These are phyloP conservation scores for Boletus rufocinnamomeus DNA, from an alignment of 768 basidiomycete genomes.

Conservation along the genomic window DNA sequence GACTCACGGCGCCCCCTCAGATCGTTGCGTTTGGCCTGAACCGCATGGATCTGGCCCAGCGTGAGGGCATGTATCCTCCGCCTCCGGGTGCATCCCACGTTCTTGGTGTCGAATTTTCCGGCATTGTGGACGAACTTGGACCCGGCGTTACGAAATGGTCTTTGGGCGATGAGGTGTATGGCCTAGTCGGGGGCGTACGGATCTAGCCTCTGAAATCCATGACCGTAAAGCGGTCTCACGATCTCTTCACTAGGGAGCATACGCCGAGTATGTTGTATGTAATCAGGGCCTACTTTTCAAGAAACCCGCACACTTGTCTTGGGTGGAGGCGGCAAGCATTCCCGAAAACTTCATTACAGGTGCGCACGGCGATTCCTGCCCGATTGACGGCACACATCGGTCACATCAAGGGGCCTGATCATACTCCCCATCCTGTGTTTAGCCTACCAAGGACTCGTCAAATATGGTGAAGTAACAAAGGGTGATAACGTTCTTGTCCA, in stretches of 20 bases:
- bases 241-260: conserved; percentile 65
- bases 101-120: conserved; percentile 88
- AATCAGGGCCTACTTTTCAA: conserved; percentile 63
- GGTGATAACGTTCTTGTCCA: conserved; percentile 84
- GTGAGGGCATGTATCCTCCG: conserved; percentile 71
- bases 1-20: conserved; percentile 37
- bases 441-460: conserved; percentile 66
- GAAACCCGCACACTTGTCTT: conserved; percentile 76
- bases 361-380: conserved; percentile 32
- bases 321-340: conserved; percentile 83
- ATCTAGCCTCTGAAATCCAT: conserved; percentile 1
- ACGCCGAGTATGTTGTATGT: conserved; percentile 82
- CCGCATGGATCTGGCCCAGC: conserved; percentile 79
- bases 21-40: conserved; percentile 87
- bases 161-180: conserved; percentile 72
- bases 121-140: conserved; percentile 57
- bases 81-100: conserved; percentile 75
- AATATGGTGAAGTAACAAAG: conserved; percentile 66
- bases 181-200: conserved; percentile 77
- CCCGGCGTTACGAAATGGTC: conserved; percentile 53
- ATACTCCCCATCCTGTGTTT: conserved; percentile 2
- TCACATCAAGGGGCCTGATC: conserved; percentile 10
- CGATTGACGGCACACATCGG: conserved; percentile 3
- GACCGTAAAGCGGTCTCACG: conserved; percentile 7
- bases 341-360: conserved; percentile 91